Evolutionary conservation across 441 rosid species (phyloP), one percentile per base, ranked within the genome.

Genomic region (Gossypium schwendimanii): DNA sequence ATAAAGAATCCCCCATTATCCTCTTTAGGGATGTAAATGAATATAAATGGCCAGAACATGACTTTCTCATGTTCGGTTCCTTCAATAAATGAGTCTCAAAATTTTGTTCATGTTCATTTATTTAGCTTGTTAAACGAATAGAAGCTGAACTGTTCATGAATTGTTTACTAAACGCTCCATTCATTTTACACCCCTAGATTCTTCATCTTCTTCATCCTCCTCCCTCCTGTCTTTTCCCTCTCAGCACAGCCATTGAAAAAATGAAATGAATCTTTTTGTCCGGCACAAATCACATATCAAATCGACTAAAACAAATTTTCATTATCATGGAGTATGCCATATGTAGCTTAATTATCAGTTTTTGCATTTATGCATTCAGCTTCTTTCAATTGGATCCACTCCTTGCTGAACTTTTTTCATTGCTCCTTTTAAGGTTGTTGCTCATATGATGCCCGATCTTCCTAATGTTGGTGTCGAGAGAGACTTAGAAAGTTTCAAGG

Each of bases 371-470:
- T 62, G 18, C 24, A 17, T 68, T 28, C 24, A 77, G 58, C 62
- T 71, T 64, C 4, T 71, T 26, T 31, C n/a, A 53, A 36, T 54
- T 68, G 50, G 53, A 17, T 72, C 52, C 21, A 69, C 47, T 45
- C 18, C 9, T 64, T 79, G 24, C 52, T 69, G 69, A 53, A 24
- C 20, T 28, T 66, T n/a, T 67, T 68, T 61, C 69, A 63, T 47
- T 73, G 67, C 55, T 76, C 69, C 44, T 23, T 55, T 83, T 50
- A 80, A 95, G 99, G 97, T 95, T 80, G 99, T 95, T 83, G 98
- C 99, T 69, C 99, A 95, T 78, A 95, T 95, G 99, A 95, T 93
- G 98, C 98, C 98, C 18, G 98, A 95, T 84, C 99, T 95, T 74
- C 98, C 99, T n/a, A 95, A 93, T 83, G 99, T 95, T 81, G 98